Evolutionary conservation across 768 basidiomycete genomes (phyloP).

Genomic region (Glaciozyma antarctica): DNA sequence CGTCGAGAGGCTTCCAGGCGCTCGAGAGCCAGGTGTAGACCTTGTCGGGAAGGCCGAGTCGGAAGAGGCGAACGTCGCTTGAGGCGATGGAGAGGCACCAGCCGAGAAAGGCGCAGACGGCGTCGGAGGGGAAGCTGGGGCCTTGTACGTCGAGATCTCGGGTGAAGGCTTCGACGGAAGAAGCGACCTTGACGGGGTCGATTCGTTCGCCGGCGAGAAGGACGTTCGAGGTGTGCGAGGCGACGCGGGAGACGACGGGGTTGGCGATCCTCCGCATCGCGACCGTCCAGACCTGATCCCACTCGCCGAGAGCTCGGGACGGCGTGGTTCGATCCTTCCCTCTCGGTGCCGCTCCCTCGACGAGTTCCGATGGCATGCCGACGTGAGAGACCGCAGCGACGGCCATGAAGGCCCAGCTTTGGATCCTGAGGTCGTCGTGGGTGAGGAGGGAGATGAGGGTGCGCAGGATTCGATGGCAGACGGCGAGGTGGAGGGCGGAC

Average conservation of each 20-base stretch:
- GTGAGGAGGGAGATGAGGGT: constrained; percentile 55
- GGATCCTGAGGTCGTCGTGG: constrained; percentile 55
- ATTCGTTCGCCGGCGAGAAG: constrained; percentile 39
- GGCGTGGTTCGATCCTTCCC: constrained; percentile 14
- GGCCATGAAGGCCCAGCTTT: constrained; percentile 78
- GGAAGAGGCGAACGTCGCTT: constrained; percentile 72
- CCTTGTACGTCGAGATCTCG: constrained; percentile 86
- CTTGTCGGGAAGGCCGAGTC: constrained; percentile 78
- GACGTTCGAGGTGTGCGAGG: constrained; percentile 23
- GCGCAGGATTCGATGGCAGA: constrained; percentile 52
- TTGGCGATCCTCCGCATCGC: constrained; percentile 63
- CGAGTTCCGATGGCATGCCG: constrained; percentile 34
- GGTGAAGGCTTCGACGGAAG: constrained; percentile 56
- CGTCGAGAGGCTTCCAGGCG: constrained; percentile 52
- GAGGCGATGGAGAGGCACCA: constrained; percentile 60
- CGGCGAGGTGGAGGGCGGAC: constrained; percentile 50
- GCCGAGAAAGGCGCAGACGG: constrained; percentile 74
- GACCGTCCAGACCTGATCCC: constrained; percentile 75
- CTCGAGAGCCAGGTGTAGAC: constrained; percentile 70
- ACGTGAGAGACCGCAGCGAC: constrained; percentile 61
- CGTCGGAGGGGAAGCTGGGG: constrained; percentile 73
- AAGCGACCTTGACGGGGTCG: constrained; percentile 57
- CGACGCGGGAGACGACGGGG: constrained; percentile 39
- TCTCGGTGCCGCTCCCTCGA: background rate
- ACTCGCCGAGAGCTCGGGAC: constrained; percentile 40